phyloP scores from a whole-genome alignment of 371 early-diverging fungal species.

The Chytridium lagenaria region DNA sequence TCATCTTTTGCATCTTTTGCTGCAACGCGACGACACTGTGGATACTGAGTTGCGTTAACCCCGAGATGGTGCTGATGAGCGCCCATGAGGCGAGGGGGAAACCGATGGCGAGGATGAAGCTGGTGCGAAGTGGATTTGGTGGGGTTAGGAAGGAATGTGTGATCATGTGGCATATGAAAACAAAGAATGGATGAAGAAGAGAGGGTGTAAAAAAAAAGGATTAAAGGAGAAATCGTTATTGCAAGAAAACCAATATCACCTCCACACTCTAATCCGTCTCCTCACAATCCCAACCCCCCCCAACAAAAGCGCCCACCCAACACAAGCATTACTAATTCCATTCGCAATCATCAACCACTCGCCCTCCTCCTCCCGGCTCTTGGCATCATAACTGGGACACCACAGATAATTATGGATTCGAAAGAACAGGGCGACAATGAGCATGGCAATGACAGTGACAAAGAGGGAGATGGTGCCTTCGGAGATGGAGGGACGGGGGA shows the following conservation, averaged over 20 bases:
- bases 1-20: not conserved
- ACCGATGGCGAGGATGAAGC: conserved; percentile 9
- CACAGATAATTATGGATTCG: conserved; percentile 5
- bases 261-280: not conserved
- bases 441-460: conserved; percentile 12
- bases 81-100: conserved; percentile 9
- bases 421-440: not conserved
- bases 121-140: not conserved
- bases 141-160: not conserved
- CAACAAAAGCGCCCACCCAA: not conserved
- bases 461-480: conserved; percentile 11
- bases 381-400: not conserved
- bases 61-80: conserved; percentile 6
- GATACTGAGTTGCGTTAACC: conserved; percentile 6
- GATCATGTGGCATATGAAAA: not conserved
- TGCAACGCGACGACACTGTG: conserved; percentile 15
- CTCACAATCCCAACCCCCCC: not conserved
- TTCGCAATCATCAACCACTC: conserved; percentile 3
- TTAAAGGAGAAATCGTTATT: no score
- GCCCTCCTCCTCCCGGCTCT: not conserved
- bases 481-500: conserved; percentile 6
- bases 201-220: no score
- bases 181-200: not conserved
- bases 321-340: conserved; percentile 6
- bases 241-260: not conserved